These are phyloP conservation scores for Hemileccinum hortonii DNA, from an alignment of 1,284 basidiomycete genomes.

Conservation along the genomic window DNA sequence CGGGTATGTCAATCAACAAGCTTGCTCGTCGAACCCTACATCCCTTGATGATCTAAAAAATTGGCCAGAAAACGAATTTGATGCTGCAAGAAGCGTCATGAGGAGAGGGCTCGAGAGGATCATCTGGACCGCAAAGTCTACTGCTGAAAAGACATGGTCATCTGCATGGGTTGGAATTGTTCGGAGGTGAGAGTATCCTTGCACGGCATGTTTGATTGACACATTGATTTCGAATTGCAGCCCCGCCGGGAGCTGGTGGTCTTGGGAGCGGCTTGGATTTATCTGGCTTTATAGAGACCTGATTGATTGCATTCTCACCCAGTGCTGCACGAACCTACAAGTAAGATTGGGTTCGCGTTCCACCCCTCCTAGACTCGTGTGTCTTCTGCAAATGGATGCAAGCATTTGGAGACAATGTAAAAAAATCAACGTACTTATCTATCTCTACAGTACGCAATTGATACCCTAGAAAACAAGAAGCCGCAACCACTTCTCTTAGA, in stretches of 20 bases:
- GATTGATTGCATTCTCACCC: constrained; percentile 62
- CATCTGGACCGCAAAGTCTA: constrained; percentile 27
- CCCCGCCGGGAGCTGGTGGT: constrained; percentile 73
- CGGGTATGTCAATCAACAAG: constrained; percentile 51
- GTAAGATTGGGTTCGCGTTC: constrained; percentile 36
- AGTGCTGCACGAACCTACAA: constrained; percentile 59
- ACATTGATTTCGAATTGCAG: constrained; percentile 26
- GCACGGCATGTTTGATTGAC: constrained; percentile 1
- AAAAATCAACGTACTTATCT: constrained; percentile 62
- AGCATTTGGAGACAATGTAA: constrained; percentile 54
- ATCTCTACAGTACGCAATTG: constrained; percentile 58
- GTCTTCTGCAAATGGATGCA: constrained; percentile 46
- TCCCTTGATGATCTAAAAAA: constrained; percentile 29
- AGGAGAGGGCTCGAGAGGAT: constrained; percentile 30
- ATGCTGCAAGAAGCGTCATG: constrained; percentile 41
- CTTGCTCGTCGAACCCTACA: constrained; percentile 14
- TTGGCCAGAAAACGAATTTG: constrained; percentile 31
- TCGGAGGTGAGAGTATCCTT: constrained; percentile 47
- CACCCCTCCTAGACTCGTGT: constrained; percentile 3
- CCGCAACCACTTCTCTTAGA: constrained; percentile 39
- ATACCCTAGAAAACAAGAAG: constrained; percentile 41
- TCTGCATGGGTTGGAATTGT: constrained; percentile 60
- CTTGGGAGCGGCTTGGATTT: constrained; percentile 62
- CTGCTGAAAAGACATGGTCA: constrained; percentile 40
- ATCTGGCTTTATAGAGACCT: constrained; percentile 58